phyloP scores from a whole-genome alignment of 2,329 filamentous ascomycete species.

The Monilinia aucupariae region DNA sequence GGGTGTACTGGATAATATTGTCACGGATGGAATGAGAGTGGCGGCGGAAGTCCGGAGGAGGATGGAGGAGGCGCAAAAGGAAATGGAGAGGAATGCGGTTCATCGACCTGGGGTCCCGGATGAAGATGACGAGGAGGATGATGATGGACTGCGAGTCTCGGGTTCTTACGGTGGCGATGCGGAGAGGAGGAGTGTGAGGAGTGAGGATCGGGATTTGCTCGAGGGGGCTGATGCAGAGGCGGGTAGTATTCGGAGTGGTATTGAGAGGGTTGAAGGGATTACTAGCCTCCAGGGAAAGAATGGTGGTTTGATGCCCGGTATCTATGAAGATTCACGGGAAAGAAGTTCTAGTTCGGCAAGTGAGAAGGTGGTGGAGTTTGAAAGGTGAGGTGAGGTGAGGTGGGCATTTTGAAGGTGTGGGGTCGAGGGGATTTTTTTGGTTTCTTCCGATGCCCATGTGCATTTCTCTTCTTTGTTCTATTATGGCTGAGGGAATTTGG shows the following conservation, averaged over 20 bases:
- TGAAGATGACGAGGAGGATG: slow-evolving; percentile 64
- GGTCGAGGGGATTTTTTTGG: too few relatives aligned
- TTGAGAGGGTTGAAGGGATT: slow-evolving; percentile 24
- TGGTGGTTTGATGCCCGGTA: slow-evolving; percentile 6
- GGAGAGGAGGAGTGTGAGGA: slow-evolving; percentile 59
- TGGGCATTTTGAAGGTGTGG: too few relatives aligned
- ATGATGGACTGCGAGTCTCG: slow-evolving; percentile 42
- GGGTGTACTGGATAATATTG: slow-evolving; percentile 94
- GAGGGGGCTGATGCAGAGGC: slow-evolving; percentile 70
- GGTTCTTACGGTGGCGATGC: slow-evolving; percentile 51
- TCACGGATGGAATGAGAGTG: slow-evolving; percentile 94
- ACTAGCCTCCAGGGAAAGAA: slow-evolving; percentile 20
- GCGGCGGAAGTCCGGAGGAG: slow-evolving; percentile 84
- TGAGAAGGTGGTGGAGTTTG: slow-evolving; percentile 45
- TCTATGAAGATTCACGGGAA: slow-evolving; percentile 24
- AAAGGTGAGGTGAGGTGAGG: slow-evolving; percentile 23
- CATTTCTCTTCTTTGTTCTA: background rate
- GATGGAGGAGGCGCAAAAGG: slow-evolving; percentile 93
- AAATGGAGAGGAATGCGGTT: slow-evolving; percentile 78
- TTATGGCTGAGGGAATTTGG: background rate
- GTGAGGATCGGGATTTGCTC: slow-evolving; percentile 63
- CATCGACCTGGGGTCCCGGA: slow-evolving; percentile 62
- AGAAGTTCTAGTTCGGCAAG: slow-evolving; percentile 33
- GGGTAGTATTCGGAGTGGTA: slow-evolving; percentile 37
- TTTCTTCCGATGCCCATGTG: too few relatives aligned